These are phyloP conservation scores for Phytophthora europaea DNA, from an alignment of 352 stramenopile species.

Conservation along the genomic window DNA sequence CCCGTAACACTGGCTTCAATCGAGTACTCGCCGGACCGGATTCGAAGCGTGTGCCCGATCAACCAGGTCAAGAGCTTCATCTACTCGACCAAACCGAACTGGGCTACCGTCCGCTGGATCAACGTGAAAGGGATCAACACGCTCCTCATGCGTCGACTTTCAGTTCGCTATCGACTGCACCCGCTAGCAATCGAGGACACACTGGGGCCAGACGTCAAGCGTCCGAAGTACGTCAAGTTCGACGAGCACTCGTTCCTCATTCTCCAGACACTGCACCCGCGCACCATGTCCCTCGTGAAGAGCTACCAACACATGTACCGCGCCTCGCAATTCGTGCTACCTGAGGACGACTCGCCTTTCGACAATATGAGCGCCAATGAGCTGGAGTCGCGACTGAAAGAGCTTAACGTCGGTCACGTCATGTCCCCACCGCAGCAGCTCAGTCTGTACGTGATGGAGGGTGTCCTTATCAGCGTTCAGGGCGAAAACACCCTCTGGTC, in stretches of 20 bases:
- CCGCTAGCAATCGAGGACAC: constrained; percentile 82
- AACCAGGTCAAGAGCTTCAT: constrained; percentile 78
- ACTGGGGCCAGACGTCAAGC: constrained; percentile 69
- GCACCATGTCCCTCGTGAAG: constrained; percentile 55
- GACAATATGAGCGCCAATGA: constrained; percentile 69
- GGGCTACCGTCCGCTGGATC: constrained; percentile 83
- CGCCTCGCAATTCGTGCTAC: constrained; percentile 56
- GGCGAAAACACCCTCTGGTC: constrained; percentile 47
- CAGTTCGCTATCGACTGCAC: constrained; percentile 84
- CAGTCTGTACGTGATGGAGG: constrained; percentile 73
- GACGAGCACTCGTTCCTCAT: constrained; percentile 85
- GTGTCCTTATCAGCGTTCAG: constrained; percentile 77
- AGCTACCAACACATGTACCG: constrained; percentile 77
- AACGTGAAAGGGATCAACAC: constrained; percentile 68
- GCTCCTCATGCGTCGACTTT: constrained; percentile 70
- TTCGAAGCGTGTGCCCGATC: constrained; percentile 75
- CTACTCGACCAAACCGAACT: constrained; percentile 78
- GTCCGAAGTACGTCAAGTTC: constrained; percentile 87
- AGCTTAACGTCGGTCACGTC: constrained; percentile 58
- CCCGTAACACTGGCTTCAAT: constrained; percentile 58
- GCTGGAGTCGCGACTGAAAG: constrained; percentile 55
- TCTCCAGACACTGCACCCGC: constrained; percentile 63
- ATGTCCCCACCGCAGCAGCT: constrained; percentile 80
- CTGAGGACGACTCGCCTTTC: constrained; percentile 55
- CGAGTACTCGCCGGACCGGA: constrained; percentile 78